phyloP scores from a whole-genome alignment of 2,329 filamentous ascomycete genomes.

The Aureobasidium sp. region DNA sequence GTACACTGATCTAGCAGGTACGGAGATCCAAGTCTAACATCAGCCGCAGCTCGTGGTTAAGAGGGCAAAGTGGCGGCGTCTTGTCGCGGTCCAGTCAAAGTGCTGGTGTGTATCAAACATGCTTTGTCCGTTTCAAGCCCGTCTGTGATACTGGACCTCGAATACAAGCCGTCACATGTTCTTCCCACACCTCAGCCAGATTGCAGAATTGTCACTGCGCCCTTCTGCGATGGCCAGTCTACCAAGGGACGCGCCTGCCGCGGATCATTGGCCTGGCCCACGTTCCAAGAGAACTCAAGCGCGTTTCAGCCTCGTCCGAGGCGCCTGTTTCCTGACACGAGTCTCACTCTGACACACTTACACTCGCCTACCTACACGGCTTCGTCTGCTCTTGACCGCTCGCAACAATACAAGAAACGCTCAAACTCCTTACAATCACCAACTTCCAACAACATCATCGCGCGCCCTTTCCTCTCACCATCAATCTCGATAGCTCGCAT shows the following conservation, averaged over 20 bases:
- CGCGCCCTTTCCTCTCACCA: not conserved
- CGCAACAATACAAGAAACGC: not conserved
- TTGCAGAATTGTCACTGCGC: not conserved
- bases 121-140: constrained; percentile 2
- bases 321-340: not conserved
- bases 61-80: not conserved
- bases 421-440: not conserved
- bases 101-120: not conserved
- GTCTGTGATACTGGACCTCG: not conserved
- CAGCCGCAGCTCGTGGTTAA: not conserved
- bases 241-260: not conserved
- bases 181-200: not conserved
- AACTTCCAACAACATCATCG: not conserved
- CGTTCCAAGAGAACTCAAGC: no score
- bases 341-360: not conserved
- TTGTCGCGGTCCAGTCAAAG: not conserved
- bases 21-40: not conserved
- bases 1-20: not conserved
- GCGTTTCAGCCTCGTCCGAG: not conserved
- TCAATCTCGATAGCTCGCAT: not conserved
- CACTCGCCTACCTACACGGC: no score
- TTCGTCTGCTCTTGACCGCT: not conserved
- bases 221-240: not conserved
- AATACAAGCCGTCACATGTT: not conserved
- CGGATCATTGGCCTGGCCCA: not conserved